Evolutionary conservation across 371 early-diverging fungal species (phyloP).

Genomic region (Blastocladiella emersonii): DNA sequence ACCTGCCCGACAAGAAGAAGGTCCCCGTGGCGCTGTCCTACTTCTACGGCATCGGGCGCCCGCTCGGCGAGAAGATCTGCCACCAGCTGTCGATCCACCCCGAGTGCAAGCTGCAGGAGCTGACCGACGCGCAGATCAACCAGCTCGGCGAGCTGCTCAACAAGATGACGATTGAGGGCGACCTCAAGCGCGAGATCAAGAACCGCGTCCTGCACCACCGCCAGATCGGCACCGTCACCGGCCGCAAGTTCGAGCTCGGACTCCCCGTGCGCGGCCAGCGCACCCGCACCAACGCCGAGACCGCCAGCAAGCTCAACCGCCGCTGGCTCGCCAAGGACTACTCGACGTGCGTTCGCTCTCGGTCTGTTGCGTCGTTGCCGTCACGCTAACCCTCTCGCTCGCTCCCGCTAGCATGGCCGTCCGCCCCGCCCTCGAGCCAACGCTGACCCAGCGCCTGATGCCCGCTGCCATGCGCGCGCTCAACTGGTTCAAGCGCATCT

Average conservation of each 20-base stretch:
- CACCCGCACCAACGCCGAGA: conserved; percentile 74
- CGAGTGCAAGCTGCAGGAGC: conserved; percentile 58
- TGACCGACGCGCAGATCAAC: conserved; percentile 76
- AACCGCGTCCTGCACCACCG: conserved; percentile 69
- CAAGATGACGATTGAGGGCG: conserved; percentile 80
- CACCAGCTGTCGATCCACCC: conserved; percentile 62
- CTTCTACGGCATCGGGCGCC: conserved; percentile 84
- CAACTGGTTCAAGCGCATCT: too few relatives aligned
- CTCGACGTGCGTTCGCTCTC: conserved; percentile 14
- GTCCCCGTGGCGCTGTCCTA: conserved; percentile 61
- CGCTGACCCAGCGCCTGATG: too few relatives aligned
- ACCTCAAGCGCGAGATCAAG: conserved; percentile 61
- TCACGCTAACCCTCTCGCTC: too few relatives aligned
- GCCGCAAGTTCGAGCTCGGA: conserved; percentile 70
- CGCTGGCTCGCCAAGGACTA: conserved; percentile 17
- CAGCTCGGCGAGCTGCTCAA: conserved; percentile 68
- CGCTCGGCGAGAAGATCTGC: conserved; percentile 59
- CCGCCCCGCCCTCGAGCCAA: too few relatives aligned
- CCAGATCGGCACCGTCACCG: conserved; percentile 66
- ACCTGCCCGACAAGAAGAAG: conserved; percentile 78
- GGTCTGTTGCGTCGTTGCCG: background rate
- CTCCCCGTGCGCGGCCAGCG: conserved; percentile 83
- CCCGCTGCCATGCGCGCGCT: too few relatives aligned
- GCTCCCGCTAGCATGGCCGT: too few relatives aligned
- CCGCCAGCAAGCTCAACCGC: conserved; percentile 73